Base-by-base conservation (phyloP, 306 rosid genomes). In the Sicyos edulis region DNA sequence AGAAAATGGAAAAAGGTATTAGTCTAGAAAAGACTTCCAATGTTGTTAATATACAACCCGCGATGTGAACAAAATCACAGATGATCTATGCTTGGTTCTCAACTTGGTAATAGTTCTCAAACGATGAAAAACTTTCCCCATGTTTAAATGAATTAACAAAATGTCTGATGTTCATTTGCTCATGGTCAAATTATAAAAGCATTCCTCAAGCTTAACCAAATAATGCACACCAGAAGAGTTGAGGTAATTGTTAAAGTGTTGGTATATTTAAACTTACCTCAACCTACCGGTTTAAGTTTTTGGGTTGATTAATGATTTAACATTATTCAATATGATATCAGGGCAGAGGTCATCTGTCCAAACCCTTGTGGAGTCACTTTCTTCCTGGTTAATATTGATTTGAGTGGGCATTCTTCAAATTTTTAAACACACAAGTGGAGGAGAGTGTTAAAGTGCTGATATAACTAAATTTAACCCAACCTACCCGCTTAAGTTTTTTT, bases 1-100 rank as follows among this genome's bases (percentile, higher is more conserved):
- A 16, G 85, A 70, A 77, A 47, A 75, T 59, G 10, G 70, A 70
- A 52, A 78, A 40, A 0, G 24, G 37, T 24, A 24, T 62, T 6
- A 70, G 75, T 60, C 52, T 51, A 56, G 45, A 64, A 59, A 42
- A 16, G 64, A 54, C 58, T 10, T 22, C 14, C 26, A 44, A 70
- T 56, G 72, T 40, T 16, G 13, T 52, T 22, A 1, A 45, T 45
- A 0, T 6, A n/a, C n/a, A 29, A 6, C 49, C 56, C 4, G 3
- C 24, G 6, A 22, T 14, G 40, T 1, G 0, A 68, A 8, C 52
- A 8, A 32, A 32, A 22, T 45, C 55, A 44, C 5, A 32, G 40
- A 45, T 45, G 37, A 67, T 42, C 54, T 65, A 44, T 5, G 71
- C 71, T 19, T n/a, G 17, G 54, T 34, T 40, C 52, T 17, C 45